Base-by-base conservation (phyloP, 192 early-diverging fungal genomes). In the Cladochytrium replicatum region DNA sequence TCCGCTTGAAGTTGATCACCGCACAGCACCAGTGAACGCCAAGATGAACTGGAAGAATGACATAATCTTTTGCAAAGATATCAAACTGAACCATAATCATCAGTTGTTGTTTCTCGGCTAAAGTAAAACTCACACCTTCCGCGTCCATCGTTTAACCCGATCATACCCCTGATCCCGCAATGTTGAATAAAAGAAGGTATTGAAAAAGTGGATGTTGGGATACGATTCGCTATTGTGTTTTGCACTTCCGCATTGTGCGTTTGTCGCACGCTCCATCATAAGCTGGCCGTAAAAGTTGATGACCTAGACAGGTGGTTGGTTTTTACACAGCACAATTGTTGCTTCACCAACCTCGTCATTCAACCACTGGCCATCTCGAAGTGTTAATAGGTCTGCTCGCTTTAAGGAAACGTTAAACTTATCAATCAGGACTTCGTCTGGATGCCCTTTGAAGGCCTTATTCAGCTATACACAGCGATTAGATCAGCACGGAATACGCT, bases 201-300 rank as follows among this genome's bases (percentile, higher is more conserved):
- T 97, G 61, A 93, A 97, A 25, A 78, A 78, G 53, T 93, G 87
- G 2, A 93, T 67, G 25, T 69, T 74, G 0, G 87, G 87, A 28
- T 80, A 44, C 17, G 37, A 43, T 0, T 48, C 32, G 3, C 67
- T 7, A 27, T 60, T 53, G 17, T 63, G 55, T 31, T 74, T 71
- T 9, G 82, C 55, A n/a, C n/a, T n/a, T n/a, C n/a, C n/a, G n/a
- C n/a, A n/a, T n/a, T n/a, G n/a, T n/a, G n/a, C n/a, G n/a, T n/a
- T n/a, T n/a, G n/a, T n/a, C n/a, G n/a, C n/a, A 7, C 94, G 76
- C 0, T 73, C 63, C 51, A 82, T 74, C 9, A 91, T 69, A 34
- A 97, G 61, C 32, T 83, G 69, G 50, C 85, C 77, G 61, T 93
- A 97, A 64, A 86, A 90, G 58, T 97, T 95, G 62, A 97, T 93